Evolutionary conservation across 225 moss, liverwort and hornwort genomes (phyloP), one percentile per base, ranked within the genome.

Genomic region (Marchantia polymorpha): DNA sequence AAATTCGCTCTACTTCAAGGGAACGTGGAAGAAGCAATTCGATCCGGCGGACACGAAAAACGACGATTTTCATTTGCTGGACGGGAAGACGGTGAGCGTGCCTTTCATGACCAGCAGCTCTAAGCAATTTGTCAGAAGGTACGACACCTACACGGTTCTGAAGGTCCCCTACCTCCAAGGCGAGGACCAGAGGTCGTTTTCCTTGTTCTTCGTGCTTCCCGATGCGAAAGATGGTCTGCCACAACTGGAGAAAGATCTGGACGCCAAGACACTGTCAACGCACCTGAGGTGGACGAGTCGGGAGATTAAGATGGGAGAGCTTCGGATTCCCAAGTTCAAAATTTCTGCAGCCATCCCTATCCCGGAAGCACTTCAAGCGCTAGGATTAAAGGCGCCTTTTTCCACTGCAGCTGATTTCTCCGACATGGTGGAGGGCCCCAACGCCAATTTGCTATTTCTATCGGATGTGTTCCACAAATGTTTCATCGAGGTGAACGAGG

Each of bases 1-100:
- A 0, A 92, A 92, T 76, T 89, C 90, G 54, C 82, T 92, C 3
- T 92, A 92, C 78, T 92, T 92, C 83, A 92, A 90, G 76, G 92
- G 92, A 20, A 56, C 47, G 1, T 92, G 92, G 92, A 66, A 75
- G 22, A 80, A 80, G 64, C 52, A 60, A 26, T 92, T 92, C 60
- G 73, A 78, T 6, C 63, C 81, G 2, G 54, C 67, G 26, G 55
- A 73, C 3, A 90, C 92, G 6, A 79, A 75, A 64, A 75, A 82
- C 10, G 80, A 76, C 8, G 81, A 84, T 0, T 92, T 92, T 39
- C 75, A 77, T 78, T 68, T 86, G 26, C 78, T 92, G 67, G 89
- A 90, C 65, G 90, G 90, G 16, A 81, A 64, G 12, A 84, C 77
- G 50, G 77, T 89, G 52, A 85, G 47, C 39, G 87, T 92, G 56